A percentile compares a stretch with the other conserved stretches of the same genome.
Evolutionary conservation across 176 grass and related monocot species (phyloP).

Genomic region (Musa itinerans): DNA sequence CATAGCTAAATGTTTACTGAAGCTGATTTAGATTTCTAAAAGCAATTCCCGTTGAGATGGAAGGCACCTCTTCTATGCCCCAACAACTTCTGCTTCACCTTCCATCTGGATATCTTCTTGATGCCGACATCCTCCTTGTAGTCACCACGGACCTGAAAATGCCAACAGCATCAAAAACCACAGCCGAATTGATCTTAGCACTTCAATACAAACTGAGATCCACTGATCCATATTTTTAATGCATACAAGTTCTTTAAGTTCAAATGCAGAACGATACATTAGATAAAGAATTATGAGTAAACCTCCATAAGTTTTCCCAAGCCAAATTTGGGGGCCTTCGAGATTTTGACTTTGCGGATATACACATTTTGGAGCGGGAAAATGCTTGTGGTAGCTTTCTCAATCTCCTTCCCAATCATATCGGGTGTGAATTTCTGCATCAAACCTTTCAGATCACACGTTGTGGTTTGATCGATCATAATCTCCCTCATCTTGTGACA

Average conservation of each 20-base stretch:
- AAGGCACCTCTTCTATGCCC: constrained; percentile 16
- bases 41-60: no score
- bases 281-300: neutral
- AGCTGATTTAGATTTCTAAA: no score
- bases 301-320: constrained; percentile 92
- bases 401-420: constrained; percentile 83
- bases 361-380: constrained; percentile 70
- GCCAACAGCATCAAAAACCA: neutral
- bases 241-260: neutral
- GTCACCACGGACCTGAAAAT: constrained; percentile 59
- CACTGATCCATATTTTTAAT: neutral
- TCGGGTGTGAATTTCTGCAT: constrained; percentile 85
- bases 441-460: constrained; percentile 74
- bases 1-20: no score
- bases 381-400: constrained; percentile 68
- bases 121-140: constrained; percentile 78
- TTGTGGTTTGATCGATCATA: constrained; percentile 63
- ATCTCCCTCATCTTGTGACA: constrained; percentile 91
- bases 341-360: constrained; percentile 83
- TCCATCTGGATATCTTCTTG: constrained; percentile 52
- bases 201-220: neutral
- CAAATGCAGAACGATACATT: no score
- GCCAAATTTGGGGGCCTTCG: constrained; percentile 78
- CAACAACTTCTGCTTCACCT: constrained; percentile 34
- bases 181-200: neutral